Base-by-base conservation (phyloP, 257 asterid species). In the Striga asiatica region DNA sequence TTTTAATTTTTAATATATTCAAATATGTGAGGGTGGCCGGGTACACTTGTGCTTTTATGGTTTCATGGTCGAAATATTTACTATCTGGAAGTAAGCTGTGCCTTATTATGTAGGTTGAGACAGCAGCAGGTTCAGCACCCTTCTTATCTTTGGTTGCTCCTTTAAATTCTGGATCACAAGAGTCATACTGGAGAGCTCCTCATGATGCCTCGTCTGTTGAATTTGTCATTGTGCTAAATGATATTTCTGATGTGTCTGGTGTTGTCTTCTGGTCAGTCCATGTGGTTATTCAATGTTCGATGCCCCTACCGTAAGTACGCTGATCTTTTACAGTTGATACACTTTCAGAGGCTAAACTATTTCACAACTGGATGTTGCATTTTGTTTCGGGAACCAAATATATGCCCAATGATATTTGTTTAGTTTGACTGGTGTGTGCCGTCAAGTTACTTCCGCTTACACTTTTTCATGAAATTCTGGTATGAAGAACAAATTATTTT, bases 121-220 rank as follows among this genome's bases (percentile, higher is more conserved):
- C 94, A 32, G 95, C 95, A 60, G 79, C 74, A 37, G 95, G 88
- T 69, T 87, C 97, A 62, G 93, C 89, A 39, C 94, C 98, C 20
- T 80, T 74, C 48, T 48, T 74, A 62, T 91, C 97, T 1, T 78
- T 91, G 81, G 71, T 91, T 66, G 74, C 93, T 50, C 95, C 97
- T 41, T 61, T 87, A 74, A 66, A 70, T 74, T 74, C 76, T 50
- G 94, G 83, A 58, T 69, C 84, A 50, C 79, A 54, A 54, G 89
- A 80, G 56, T 82, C 85, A 52, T 84, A 80, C 58, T 91, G 98
- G 98, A 84, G 73, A 79, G 95, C 98, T 74, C 93, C 97, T 6
- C 54, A 88, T 7, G 77, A 71, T 74, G 67, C 66, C 64, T 73
- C 98, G 8, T 72, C 95, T 14, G 85, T 77, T 72, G 98, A 91